phyloP scores from a whole-genome alignment of 192 early-diverging fungal species.

The Backusella tuberculispora region DNA sequence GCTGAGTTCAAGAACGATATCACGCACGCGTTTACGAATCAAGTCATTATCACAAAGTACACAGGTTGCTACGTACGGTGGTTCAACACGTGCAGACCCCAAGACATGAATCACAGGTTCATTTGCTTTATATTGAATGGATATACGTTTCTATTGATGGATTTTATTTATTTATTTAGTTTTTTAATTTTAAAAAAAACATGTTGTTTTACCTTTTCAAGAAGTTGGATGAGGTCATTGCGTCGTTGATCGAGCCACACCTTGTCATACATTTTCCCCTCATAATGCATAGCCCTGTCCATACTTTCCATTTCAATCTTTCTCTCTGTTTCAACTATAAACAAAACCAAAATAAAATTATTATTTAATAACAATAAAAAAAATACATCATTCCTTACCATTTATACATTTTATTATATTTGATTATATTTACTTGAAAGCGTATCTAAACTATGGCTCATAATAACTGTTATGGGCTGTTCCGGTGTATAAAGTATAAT shows the following conservation, averaged over 20 bases:
- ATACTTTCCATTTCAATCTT: slow-evolving; percentile 1
- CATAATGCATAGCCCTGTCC: slow-evolving; percentile 3
- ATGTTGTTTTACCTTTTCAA: slow-evolving; percentile 21
- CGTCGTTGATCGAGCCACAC: slow-evolving; percentile 6
- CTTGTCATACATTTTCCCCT: slow-evolving; percentile 4
- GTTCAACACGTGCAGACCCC: slow-evolving; percentile 44
- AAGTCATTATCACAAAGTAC: slow-evolving; percentile 50
- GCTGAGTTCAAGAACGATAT: slow-evolving; percentile 38
- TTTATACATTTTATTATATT: background rate
- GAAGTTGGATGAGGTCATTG: background rate
- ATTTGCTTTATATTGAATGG: slow-evolving; percentile 37
- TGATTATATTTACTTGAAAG: slow-evolving; percentile 1
- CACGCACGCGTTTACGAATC: slow-evolving; percentile 49
- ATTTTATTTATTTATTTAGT: background rate
- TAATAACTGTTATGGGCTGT: background rate
- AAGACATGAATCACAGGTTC: slow-evolving; percentile 48
- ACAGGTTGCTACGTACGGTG: slow-evolving; percentile 47
- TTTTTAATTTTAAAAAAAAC: background rate
- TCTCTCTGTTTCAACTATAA: background rate
- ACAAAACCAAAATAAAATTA: background rate
- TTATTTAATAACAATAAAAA: background rate
- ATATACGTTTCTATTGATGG: slow-evolving; percentile 46
- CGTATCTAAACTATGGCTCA: background rate
- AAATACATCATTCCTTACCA: background rate
- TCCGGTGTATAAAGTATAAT: slow-evolving; percentile 8